These are phyloP conservation scores for Zygosaccharomyces gambellarensis DNA, from an alignment of 805 yeast genomes.

Conservation along the genomic window DNA sequence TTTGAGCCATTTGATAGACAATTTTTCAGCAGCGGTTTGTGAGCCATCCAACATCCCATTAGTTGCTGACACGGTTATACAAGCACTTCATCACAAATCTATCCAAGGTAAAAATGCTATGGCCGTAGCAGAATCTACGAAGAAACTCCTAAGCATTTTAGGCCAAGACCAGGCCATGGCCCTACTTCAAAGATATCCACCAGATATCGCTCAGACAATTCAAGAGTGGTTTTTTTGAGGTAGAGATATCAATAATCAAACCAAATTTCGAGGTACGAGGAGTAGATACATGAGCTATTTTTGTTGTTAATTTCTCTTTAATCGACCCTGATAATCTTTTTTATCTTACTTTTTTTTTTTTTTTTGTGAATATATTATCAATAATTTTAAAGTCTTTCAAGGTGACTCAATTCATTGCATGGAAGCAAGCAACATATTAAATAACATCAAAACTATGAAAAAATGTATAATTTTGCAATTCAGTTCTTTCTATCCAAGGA, in stretches of 20 bases:
- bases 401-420: background rate
- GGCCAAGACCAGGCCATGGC: slow-evolving; percentile 68
- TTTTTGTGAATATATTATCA: background rate
- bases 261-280: background rate
- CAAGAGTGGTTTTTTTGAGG: slow-evolving; percentile 51
- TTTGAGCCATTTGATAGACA: slow-evolving; percentile 64
- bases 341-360: background rate
- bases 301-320: background rate
- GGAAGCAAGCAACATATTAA: background rate
- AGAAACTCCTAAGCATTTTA: slow-evolving; percentile 55
- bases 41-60: slow-evolving; percentile 47
- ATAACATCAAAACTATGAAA: background rate
- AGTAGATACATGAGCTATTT: background rate
- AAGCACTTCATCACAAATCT: slow-evolving; percentile 65
- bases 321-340: background rate
- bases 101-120: slow-evolving; percentile 70
- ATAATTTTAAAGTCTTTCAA: background rate
- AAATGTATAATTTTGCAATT: background rate
- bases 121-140: slow-evolving; percentile 55
- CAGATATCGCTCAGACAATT: slow-evolving; percentile 54
- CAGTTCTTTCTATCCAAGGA: slow-evolving; percentile 40
- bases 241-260: background rate
- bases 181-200: slow-evolving; percentile 56
- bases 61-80: slow-evolving; percentile 64
- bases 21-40: slow-evolving; percentile 54